These are phyloP conservation scores for Fusarium domesticum DNA, from an alignment of 2,329 filamentous ascomycete species.

Conservation along the genomic window DNA sequence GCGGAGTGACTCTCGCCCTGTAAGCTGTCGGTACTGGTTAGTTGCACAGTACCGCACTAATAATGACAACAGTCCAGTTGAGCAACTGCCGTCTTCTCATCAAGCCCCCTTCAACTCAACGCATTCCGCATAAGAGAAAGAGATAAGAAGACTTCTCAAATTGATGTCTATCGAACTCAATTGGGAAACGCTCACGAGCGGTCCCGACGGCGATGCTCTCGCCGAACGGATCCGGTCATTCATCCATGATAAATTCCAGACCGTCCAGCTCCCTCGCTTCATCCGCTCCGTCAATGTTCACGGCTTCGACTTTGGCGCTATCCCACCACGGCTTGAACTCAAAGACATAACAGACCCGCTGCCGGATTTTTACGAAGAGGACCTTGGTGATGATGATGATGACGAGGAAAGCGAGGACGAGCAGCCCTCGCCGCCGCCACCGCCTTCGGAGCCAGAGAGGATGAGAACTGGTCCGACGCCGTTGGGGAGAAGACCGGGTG, in stretches of 20 bases:
- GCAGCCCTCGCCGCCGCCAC: slow-evolving; percentile 14
- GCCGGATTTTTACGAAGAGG: slow-evolving; percentile 91
- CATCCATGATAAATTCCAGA: slow-evolving; percentile 93
- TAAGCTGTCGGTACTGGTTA: too few species aligned
- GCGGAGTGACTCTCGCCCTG: too few species aligned
- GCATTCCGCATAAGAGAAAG: too few species aligned
- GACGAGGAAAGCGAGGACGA: slow-evolving; percentile 37
- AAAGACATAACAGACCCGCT: slow-evolving; percentile 97
- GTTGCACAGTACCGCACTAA: too few species aligned
- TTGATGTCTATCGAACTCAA: slow-evolving; percentile 96
- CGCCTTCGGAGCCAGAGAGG: slow-evolving; percentile 17
- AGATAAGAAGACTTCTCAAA: too few species aligned
- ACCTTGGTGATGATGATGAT: slow-evolving; percentile 50
- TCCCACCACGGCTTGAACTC: slow-evolving; percentile 81
- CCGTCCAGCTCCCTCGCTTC: slow-evolving; percentile 86
- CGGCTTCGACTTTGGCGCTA: slow-evolving; percentile 85
- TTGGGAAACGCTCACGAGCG: slow-evolving; percentile 89
- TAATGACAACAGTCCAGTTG: too few species aligned
- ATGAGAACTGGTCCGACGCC: slow-evolving; percentile 20
- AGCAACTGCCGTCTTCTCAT: background rate
- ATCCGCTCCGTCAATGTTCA: slow-evolving; percentile 95
- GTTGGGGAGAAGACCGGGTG: slow-evolving; percentile 27
- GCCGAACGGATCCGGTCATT: slow-evolving; percentile 87
- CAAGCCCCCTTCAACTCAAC: background rate
- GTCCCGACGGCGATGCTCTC: slow-evolving; percentile 79